Conservation (phyloP, 805 yeast genomes). For the Martiniozyma abietophila region DNA sequence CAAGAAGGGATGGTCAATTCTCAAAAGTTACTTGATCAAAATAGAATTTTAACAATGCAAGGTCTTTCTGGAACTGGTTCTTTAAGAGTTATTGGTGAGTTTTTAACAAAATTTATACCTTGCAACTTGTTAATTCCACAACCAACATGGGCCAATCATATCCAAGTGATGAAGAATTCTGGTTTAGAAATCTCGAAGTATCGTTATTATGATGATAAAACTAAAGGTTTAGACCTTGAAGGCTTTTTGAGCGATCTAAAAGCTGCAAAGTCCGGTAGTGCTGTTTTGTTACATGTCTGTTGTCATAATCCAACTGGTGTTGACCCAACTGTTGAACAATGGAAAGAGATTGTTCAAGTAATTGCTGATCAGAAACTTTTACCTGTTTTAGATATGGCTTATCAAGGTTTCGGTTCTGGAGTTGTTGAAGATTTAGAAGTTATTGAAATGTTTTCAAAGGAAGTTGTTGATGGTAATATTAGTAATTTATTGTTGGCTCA, state of each 20-base stretch:
- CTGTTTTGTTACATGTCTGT: conserved; percentile 82
- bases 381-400: conserved; percentile 88
- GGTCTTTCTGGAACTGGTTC: conserved; percentile 96
- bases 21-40: conserved; percentile 43
- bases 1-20: conserved; percentile 35
- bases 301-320: conserved; percentile 97
- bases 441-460: conserved; percentile 33
- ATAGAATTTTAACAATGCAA: conserved; percentile 74
- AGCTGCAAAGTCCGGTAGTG: conserved; percentile 46
- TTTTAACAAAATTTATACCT: conserved; percentile 52
- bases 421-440: conserved; percentile 57
- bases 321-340: conserved; percentile 75
- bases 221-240: conserved; percentile 56
- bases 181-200: conserved; percentile 59
- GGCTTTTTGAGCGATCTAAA: conserved; percentile 53
- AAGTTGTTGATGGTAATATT: conserved; percentile 38
- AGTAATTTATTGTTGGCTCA: conserved; percentile 63
- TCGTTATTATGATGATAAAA: conserved; percentile 57
- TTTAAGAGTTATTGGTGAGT: conserved; percentile 73
- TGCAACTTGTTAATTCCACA: conserved; percentile 57
- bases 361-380: conserved; percentile 49
- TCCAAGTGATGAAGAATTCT: conserved; percentile 65
- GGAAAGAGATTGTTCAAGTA: conserved; percentile 66
- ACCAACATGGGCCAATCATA: conserved; percentile 95
- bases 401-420: conserved; percentile 93